These are phyloP conservation scores for Starmera pachycereana DNA, from an alignment of 805 yeast species.

Conservation along the genomic window DNA sequence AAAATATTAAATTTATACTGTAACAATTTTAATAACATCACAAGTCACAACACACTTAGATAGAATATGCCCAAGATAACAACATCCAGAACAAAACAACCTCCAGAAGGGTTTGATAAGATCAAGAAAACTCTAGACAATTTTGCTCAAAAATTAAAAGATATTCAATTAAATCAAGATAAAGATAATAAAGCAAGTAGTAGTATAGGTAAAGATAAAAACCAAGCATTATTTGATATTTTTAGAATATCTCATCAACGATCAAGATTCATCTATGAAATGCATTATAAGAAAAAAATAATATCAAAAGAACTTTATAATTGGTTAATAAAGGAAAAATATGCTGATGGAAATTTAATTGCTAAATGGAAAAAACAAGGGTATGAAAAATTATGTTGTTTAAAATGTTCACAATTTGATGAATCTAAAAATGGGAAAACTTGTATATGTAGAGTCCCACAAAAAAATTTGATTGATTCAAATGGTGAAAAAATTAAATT, in stretches of 20 bases:
- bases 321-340: conserved; percentile 59
- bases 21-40: no score
- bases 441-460: conserved; percentile 83
- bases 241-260: conserved; percentile 62
- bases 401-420: conserved; percentile 57
- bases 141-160: conserved; percentile 48
- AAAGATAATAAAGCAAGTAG: conserved; percentile 13
- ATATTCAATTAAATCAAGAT: conserved; percentile 30
- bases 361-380: conserved; percentile 85
- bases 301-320: conserved; percentile 61
- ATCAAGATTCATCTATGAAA: conserved; percentile 63
- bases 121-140: conserved; percentile 56
- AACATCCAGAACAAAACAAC: conserved; percentile 32
- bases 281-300: conserved; percentile 60
- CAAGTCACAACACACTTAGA: no score
- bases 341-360: conserved; percentile 59
- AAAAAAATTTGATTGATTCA: conserved; percentile 31
- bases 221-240: conserved; percentile 60
- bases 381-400: conserved; percentile 77
- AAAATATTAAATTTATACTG: no score
- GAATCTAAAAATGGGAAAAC: conserved; percentile 58
- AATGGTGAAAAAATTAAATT: conserved; percentile 22
- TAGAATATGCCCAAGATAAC: conserved; percentile 34
- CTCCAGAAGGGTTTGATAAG: conserved; percentile 69
- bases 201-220: conserved; percentile 36